Conservation (phyloP, 768 basidiomycete species). For the Naganishia randhawae region DNA sequence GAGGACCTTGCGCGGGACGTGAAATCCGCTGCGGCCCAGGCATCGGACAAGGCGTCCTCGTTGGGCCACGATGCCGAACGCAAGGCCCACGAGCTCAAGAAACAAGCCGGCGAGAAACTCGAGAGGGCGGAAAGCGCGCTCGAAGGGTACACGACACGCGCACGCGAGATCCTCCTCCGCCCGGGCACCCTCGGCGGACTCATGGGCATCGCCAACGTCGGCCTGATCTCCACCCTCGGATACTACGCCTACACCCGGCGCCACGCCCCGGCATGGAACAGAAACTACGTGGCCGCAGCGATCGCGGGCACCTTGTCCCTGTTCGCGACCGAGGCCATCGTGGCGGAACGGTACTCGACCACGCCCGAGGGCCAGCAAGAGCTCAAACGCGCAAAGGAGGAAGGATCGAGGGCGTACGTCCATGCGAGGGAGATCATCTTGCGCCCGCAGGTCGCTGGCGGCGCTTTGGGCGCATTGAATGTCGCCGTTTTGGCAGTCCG, state of each 20-base stretch:
- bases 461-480: conserved; percentile 65
- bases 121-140: conserved; percentile 42
- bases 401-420: conserved; percentile 56
- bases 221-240: conserved; percentile 62
- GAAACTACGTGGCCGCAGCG: conserved; percentile 44
- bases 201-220: conserved; percentile 73
- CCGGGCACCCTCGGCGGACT: conserved; percentile 71
- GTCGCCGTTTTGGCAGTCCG: conserved; percentile 59
- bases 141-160: conserved; percentile 54
- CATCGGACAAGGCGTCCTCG: conserved; percentile 51
- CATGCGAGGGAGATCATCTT: conserved; percentile 60
- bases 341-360: conserved; percentile 62
- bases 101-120: conserved; percentile 33
- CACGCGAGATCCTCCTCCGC: conserved; percentile 58
- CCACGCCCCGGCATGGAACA: conserved; percentile 54
- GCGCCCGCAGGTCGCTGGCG: conserved; percentile 65
- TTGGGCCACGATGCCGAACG: conserved; percentile 37
- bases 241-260: conserved; percentile 65
- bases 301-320: conserved; percentile 46
- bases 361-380: conserved; percentile 62
- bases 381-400: conserved; percentile 59
- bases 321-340: conserved; percentile 52
- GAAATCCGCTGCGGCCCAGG: conserved; percentile 52
- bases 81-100: conserved; percentile 26
- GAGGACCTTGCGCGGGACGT: conserved; percentile 58